Evolutionary conservation across 2,329 filamentous ascomycete genomes (phyloP), one percentile per base, ranked within the genome.

Genomic region (Annulohypoxylon truncatum): DNA sequence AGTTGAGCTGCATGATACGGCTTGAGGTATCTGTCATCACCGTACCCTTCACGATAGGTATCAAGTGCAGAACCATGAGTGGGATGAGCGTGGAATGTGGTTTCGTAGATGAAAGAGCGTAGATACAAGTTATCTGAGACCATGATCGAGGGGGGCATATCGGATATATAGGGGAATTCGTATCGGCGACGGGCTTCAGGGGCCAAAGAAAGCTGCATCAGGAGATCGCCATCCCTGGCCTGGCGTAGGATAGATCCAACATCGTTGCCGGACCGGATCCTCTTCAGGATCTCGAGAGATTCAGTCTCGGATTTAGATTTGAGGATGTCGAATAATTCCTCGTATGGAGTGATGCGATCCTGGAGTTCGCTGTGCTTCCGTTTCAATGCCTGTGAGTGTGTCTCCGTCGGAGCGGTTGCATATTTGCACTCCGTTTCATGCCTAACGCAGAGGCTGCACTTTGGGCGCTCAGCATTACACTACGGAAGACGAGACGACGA

Each of bases 131-230:
- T 78, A 53, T 73, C 68, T 4, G 61, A 46, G 0, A 66, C 57
- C 33, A 68, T 52, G 10, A 79, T 66, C 18, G 66, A 74, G 2
- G 64, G 40, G 1, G 78, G 78, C 74, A 78, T 78, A 4, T 75
- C 69, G 5, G 67, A 20, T 12, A 72, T 50, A 46, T 80, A 80
- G 0, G 79, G 81, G 33, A 83, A 80, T 46, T 78, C 76, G 42
- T 80, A 82, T 40, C 79, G 79, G 18, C 76, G 75, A 0, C 78
- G 71, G 1, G 78, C 74, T 64, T 82, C 79, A 3, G 80, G 79
- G 0, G 70, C 62, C 2, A 81, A 66, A 0, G 77, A 71, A 56
- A 81, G 75, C 59, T 82, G 79, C 3, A 82, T 63, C 2, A 82
- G 65, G 3, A 79, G 28, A 59, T 80, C 75, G 7, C 80, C 81